Percentiles rank a stretch among this genome's conserved stretches.
Conservation (phyloP, 208 protist species). For the Leishmania turanica region DNA sequence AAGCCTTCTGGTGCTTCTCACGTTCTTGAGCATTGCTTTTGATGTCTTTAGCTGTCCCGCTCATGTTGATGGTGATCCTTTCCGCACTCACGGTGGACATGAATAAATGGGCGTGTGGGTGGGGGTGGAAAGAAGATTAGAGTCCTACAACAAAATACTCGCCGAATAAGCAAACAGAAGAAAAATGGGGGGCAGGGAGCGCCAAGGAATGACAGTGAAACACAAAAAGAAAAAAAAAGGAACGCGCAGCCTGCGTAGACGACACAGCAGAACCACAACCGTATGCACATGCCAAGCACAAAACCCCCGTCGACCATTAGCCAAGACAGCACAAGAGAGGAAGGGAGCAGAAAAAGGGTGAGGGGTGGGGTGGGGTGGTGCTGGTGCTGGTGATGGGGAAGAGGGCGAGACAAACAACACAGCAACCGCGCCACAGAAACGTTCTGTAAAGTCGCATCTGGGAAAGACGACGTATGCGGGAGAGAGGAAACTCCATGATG, state of each 20-base stretch:
- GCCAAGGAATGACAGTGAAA: not conserved
- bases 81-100: not conserved
- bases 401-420: not conserved
- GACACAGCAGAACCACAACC: not conserved
- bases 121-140: not conserved
- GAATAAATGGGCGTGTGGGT: too few species aligned
- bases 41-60: not conserved
- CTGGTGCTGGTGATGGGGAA: not conserved
- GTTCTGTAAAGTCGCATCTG: not conserved
- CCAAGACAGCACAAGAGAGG: not conserved
- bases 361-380: not conserved
- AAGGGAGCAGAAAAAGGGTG: not conserved
- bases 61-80: not conserved
- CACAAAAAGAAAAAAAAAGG: not conserved
- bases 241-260: not conserved
- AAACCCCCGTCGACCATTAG: not conserved
- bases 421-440: not conserved
- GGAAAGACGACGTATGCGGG: not conserved
- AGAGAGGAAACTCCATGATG: not conserved
- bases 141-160: not conserved
- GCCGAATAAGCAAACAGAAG: not conserved
- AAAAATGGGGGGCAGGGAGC: not conserved
- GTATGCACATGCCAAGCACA: not conserved
- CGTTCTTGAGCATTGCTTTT: not conserved
- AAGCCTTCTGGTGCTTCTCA: not conserved